phyloP scores from a whole-genome alignment of 805 yeast genomes.

The Sugiyamaella floridensis region DNA sequence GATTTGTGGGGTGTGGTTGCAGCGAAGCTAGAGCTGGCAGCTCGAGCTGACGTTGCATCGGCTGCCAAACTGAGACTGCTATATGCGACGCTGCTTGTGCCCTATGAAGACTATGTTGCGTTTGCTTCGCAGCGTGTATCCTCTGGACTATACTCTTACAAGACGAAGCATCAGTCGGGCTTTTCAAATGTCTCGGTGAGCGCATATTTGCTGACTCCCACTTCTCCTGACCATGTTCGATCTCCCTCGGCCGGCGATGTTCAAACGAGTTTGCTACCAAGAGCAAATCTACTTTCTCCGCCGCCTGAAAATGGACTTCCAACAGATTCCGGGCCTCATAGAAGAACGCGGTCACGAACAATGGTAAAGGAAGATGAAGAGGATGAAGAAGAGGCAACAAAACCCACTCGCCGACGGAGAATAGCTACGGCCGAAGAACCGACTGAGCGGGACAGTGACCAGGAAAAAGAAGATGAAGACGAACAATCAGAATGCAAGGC shows the following conservation, averaged over 20 bases:
- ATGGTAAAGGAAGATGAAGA: neutral
- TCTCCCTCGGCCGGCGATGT: neutral
- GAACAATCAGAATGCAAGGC: constrained; percentile 20
- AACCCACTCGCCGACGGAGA: neutral
- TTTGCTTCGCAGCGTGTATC: neutral
- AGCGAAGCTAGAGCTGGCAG: constrained; percentile 10
- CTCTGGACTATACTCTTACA: neutral
- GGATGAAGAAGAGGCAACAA: constrained; percentile 3
- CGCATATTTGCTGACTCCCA: neutral
- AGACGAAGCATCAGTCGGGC: neutral
- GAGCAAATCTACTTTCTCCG: neutral
- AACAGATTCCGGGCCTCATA: neutral
- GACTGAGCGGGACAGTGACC: neutral
- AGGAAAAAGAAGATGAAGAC: constrained; percentile 6
- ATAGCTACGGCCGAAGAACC: neutral
- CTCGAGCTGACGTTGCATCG: constrained; percentile 5
- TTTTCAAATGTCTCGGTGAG: neutral
- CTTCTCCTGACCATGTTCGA: neutral
- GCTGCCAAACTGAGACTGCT: constrained; percentile 5
- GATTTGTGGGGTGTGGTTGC: constrained; percentile 9
- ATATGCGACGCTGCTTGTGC: constrained; percentile 19
- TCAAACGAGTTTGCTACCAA: neutral
- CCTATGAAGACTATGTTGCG: constrained; percentile 26
- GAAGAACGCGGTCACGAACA: neutral
- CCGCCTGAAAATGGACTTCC: neutral